These are phyloP conservation scores for Fusarium dlaminii DNA, from an alignment of 2,329 filamentous ascomycete species.

Conservation along the genomic window DNA sequence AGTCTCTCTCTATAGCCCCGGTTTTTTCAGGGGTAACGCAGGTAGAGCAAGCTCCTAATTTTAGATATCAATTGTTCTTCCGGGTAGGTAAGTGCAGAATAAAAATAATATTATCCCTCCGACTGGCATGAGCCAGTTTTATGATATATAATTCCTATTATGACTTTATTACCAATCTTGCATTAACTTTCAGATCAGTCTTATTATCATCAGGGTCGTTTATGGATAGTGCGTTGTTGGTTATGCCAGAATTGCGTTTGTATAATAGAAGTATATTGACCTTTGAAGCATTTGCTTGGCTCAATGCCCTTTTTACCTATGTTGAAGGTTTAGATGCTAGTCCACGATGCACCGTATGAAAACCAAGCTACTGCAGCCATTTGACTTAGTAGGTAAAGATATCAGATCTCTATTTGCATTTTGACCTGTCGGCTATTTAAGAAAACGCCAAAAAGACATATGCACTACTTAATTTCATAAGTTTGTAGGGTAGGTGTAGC, in stretches of 20 bases:
- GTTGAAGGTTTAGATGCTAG: fast-evolving
- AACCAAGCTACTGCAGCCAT: too few relatives aligned
- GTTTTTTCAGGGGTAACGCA: neutral
- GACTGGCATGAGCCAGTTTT: neutral
- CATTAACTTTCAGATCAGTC: neutral
- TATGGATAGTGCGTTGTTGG: fast-evolving
- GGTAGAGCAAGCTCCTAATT: neutral
- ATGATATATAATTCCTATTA: neutral
- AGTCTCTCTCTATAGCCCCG: neutral
- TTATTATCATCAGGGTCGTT: fast-evolving
- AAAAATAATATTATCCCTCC: neutral
- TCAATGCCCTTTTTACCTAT: too few relatives aligned
- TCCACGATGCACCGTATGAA: neutral
- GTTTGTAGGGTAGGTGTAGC: too few relatives aligned
- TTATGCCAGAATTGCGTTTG: fast-evolving
- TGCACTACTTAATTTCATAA: too few relatives aligned
- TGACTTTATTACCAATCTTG: fast-evolving
- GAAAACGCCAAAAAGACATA: too few relatives aligned
- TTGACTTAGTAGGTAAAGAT: too few relatives aligned
- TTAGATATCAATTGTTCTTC: neutral
- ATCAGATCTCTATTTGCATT: too few relatives aligned
- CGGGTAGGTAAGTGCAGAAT: neutral
- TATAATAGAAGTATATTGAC: too few relatives aligned
- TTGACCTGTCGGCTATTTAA: too few relatives aligned
- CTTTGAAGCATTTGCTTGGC: too few relatives aligned